phyloP scores from a whole-genome alignment of 1,139 yeast species.

The Meyerozyma sp. region DNA sequence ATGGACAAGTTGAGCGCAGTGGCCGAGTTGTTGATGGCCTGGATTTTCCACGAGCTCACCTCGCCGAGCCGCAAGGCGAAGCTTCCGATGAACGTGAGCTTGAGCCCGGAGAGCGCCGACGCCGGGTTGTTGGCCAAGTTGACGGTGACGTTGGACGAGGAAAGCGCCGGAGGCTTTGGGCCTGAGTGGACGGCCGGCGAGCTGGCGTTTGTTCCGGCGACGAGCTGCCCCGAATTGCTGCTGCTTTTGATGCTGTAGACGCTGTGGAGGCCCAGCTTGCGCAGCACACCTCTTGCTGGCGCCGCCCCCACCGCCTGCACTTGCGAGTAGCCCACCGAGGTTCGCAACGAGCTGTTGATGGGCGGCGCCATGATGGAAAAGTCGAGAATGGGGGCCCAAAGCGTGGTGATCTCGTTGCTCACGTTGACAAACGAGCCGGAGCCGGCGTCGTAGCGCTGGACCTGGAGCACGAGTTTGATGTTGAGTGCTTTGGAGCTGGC shows the following conservation, averaged over 20 bases:
- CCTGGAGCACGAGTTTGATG: constrained; percentile 26
- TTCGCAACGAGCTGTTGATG: constrained; percentile 33
- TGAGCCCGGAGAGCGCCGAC: constrained; percentile 43
- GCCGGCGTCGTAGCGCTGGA: constrained; percentile 13
- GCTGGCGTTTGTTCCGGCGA: not conserved
- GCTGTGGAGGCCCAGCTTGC: not conserved
- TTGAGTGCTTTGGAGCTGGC: constrained; percentile 25
- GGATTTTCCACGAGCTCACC: constrained; percentile 58
- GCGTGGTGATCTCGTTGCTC: constrained; percentile 41
- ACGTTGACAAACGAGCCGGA: constrained; percentile 9
- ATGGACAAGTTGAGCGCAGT: constrained; percentile 43
- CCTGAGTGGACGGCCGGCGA: not conserved
- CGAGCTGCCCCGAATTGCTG: not conserved
- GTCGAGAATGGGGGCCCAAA: constrained; percentile 60
- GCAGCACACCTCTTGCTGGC: not conserved
- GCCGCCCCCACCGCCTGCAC: constrained; percentile 14
- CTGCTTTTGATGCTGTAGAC: not conserved
- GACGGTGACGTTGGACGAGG: constrained; percentile 41
- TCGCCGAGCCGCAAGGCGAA: constrained; percentile 58
- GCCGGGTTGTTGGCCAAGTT: constrained; percentile 30
- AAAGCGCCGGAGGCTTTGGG: constrained; percentile 2
- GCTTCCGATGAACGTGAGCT: constrained; percentile 60
- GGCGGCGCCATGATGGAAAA: constrained; percentile 47
- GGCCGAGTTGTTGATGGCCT: constrained; percentile 56
- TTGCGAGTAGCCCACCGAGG: constrained; percentile 18